phyloP scores from a whole-genome alignment of 805 yeast genomes.

The Saccharomycopsis microspora region DNA sequence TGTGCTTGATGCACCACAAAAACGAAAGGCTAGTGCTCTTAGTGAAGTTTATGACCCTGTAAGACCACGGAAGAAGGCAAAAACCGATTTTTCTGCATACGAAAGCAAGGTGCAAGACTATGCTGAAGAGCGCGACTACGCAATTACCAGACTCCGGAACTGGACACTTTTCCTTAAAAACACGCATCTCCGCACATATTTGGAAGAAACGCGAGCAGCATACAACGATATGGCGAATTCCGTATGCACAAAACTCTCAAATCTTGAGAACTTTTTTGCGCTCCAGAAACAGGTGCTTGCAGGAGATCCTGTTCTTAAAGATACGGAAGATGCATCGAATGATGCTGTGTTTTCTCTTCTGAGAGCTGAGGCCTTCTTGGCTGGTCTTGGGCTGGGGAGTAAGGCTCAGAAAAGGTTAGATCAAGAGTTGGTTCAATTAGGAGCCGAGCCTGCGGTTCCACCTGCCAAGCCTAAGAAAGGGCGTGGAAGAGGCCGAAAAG shows the following conservation, averaged over 20 bases:
- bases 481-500: background rate
- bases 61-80: background rate
- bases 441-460: too few relatives aligned
- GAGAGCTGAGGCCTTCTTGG: too few relatives aligned
- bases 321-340: too few relatives aligned
- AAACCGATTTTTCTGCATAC: background rate
- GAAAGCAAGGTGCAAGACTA: background rate
- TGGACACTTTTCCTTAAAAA: slow-evolving; percentile 1
- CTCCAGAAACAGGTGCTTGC: slow-evolving; percentile 8
- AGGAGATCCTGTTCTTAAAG: background rate
- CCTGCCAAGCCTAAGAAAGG: background rate
- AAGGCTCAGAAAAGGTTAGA: too few relatives aligned
- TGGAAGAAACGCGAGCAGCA: background rate
- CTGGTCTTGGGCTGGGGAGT: too few relatives aligned
- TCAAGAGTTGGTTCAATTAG: too few relatives aligned
- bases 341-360: too few relatives aligned
- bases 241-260: slow-evolving; percentile 7
- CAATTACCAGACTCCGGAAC: slow-evolving; percentile 4
- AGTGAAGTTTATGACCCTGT: background rate
- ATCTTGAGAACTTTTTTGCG: slow-evolving; percentile 12
- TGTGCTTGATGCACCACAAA: background rate
- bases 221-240: slow-evolving; percentile 1
- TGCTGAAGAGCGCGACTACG: slow-evolving; percentile 10
- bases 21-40: too few relatives aligned
- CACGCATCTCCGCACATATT: background rate